phyloP scores from a whole-genome alignment of 768 basidiomycete species.

The Phaeotremella fagi region DNA sequence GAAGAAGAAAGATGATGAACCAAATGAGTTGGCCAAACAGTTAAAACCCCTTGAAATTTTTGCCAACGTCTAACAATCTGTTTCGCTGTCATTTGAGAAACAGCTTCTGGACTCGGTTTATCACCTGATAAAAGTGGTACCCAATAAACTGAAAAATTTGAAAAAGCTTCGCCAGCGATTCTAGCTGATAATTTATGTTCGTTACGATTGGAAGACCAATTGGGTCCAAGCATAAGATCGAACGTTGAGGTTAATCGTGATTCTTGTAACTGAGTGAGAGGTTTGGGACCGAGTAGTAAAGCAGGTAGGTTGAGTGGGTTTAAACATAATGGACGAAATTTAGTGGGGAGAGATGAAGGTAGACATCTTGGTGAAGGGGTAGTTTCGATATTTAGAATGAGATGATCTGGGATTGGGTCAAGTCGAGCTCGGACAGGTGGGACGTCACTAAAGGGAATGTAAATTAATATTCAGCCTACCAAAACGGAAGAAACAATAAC shows the following conservation, averaged over 20 bases:
- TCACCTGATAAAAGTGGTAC: not conserved
- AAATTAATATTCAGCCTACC: not conserved
- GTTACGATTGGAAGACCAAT: conserved; percentile 6
- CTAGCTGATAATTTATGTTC: not conserved
- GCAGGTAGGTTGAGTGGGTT: conserved; percentile 8
- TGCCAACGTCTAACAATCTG: conserved; percentile 11
- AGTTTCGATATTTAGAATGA: conserved; percentile 6
- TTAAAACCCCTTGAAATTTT: conserved; percentile 12
- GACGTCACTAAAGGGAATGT: not conserved
- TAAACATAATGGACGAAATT: not conserved
- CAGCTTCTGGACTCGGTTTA: not conserved
- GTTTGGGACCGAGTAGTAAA: not conserved
- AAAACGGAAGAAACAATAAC: not conserved
- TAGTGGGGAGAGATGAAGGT: not conserved
- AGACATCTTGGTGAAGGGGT: not conserved
- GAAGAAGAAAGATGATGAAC: not conserved
- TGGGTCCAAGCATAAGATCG: conserved; percentile 2
- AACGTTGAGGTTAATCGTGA: conserved; percentile 1
- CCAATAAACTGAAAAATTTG: conserved; percentile 22
- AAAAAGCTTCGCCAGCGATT: not conserved
- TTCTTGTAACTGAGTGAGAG: conserved; percentile 1
- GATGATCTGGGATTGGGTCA: conserved; percentile 1
- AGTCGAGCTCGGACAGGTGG: not conserved
- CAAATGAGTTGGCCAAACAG: conserved; percentile 21
- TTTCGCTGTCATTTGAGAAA: conserved; percentile 5